Conservation (phyloP, 164 flowering plant genomes). For the Hamamelis virginiana region DNA sequence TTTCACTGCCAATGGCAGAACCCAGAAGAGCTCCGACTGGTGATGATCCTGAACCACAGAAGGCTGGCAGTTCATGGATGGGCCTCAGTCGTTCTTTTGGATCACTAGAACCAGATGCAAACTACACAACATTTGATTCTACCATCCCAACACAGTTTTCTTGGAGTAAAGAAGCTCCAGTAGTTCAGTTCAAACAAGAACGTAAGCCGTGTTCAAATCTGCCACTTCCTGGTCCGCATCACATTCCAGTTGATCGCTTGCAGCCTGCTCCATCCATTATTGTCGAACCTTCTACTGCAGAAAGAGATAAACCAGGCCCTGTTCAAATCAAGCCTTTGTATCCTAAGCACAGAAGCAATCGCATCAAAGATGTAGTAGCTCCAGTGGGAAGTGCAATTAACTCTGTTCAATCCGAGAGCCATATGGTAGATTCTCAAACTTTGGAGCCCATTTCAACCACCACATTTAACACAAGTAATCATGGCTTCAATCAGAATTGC, state of each 20-base stretch:
- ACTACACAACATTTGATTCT: conserved; percentile 32
- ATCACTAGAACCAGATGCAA: conserved; percentile 29
- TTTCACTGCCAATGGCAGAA: conserved; percentile 29
- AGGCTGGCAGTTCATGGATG: conserved; percentile 25
- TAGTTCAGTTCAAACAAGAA: conserved; percentile 36
- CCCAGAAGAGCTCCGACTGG: conserved; percentile 17
- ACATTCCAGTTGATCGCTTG: conserved; percentile 29
- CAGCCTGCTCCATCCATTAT: conserved; percentile 24
- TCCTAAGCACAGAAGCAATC: conserved; percentile 23
- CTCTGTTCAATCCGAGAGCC: conserved; percentile 26
- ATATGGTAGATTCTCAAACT: conserved; percentile 22
- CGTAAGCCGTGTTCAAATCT: conserved; percentile 24
- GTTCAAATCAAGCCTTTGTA: conserved; percentile 25
- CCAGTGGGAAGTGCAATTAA: conserved; percentile 16
- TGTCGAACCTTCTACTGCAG: conserved; percentile 26
- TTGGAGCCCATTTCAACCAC: conserved; percentile 25
- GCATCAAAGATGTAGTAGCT: conserved; percentile 11
- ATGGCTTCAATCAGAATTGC: conserved; percentile 23
- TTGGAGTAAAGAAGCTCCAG: conserved; percentile 43
- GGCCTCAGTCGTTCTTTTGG: conserved; percentile 25
- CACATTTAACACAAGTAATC: conserved; percentile 22
- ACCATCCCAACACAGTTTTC: conserved; percentile 26
- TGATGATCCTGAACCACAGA: conserved; percentile 33
- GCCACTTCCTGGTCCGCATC: conserved; percentile 25
- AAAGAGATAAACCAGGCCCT: conserved; percentile 17